Conservation (phyloP, 306 rosid genomes). For the Trifolium dubium region DNA sequence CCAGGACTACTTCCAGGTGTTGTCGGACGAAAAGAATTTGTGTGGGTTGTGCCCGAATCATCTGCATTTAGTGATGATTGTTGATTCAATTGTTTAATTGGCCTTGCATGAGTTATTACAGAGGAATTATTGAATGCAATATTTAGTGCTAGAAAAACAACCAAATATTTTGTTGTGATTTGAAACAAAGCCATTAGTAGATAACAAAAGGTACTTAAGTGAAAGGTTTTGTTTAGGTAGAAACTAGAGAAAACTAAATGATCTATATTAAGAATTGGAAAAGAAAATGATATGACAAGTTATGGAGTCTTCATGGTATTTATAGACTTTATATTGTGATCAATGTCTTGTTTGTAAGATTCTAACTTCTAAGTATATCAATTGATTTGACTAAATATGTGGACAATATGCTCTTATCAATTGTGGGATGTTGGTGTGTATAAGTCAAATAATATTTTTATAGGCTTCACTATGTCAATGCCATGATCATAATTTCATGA, state of each 20-base stretch:
- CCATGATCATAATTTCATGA: not conserved
- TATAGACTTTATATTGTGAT: slow-evolving; percentile 26
- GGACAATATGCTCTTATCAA: slow-evolving; percentile 12
- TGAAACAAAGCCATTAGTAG: slow-evolving; percentile 34
- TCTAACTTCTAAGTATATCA: slow-evolving; percentile 12
- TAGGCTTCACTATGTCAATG: slow-evolving; percentile 3
- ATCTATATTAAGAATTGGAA: not conserved
- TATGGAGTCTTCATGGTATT: not conserved
- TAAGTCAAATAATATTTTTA: slow-evolving; percentile 5
- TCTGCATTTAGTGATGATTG: not conserved
- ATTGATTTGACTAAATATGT: slow-evolving; percentile 34
- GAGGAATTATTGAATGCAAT: slow-evolving; percentile 26
- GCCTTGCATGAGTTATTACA: slow-evolving; percentile 30
- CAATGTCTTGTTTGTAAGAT: not conserved
- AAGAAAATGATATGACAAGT: slow-evolving; percentile 10
- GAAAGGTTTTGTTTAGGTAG: not conserved
- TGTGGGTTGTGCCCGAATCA: not conserved
- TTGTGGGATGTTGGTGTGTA: slow-evolving; percentile 10
- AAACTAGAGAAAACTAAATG: not conserved
- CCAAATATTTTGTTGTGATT: slow-evolving; percentile 18
- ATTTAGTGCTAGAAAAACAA: slow-evolving; percentile 26
- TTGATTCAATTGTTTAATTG: slow-evolving; percentile 32
- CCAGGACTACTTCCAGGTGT: slow-evolving; percentile 75
- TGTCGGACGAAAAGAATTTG: slow-evolving; percentile 54
- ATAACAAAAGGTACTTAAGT: not conserved